Evolutionary conservation across 2,329 filamentous ascomycete species (phyloP).

Genomic region (Raffaelea ambrosiae): DNA sequence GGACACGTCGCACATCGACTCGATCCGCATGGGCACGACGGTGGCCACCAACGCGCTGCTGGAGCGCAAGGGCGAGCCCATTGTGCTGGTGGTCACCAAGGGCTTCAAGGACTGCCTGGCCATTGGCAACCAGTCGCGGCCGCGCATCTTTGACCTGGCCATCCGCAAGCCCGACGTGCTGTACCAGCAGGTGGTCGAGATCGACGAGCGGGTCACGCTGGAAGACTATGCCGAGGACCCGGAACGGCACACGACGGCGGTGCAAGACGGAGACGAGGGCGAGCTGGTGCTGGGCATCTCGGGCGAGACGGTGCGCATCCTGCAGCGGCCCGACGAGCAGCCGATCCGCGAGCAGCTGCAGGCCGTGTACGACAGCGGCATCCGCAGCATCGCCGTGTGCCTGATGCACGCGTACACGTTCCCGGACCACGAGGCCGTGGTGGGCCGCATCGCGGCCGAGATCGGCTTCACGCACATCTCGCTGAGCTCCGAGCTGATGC

Average conservation of each 20-base stretch:
- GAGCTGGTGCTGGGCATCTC: constrained; percentile 63
- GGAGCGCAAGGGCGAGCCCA: constrained; percentile 82
- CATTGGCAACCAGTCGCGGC: constrained; percentile 85
- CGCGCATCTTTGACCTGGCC: constrained; percentile 83
- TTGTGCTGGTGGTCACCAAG: constrained; percentile 77
- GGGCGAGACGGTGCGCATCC: constrained; percentile 64
- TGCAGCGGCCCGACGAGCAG: constrained; percentile 51
- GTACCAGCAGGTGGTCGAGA: constrained; percentile 78
- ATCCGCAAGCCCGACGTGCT: constrained; percentile 82
- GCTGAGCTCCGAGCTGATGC: constrained; percentile 73
- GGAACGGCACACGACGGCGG: constrained; percentile 50
- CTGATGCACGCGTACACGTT: constrained; percentile 92
- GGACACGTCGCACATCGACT: constrained; percentile 77
- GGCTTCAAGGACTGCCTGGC: constrained; percentile 82
- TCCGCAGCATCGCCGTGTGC: constrained; percentile 79
- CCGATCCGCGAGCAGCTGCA: constrained; percentile 53
- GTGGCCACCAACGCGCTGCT: constrained; percentile 88
- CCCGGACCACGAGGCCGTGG: constrained; percentile 71
- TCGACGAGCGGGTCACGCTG: constrained; percentile 82
- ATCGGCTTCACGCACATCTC: constrained; percentile 81
- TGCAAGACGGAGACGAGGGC: constrained; percentile 34
- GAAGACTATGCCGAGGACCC: constrained; percentile 92
- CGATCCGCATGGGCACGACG: constrained; percentile 92
- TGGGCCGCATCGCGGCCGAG: constrained; percentile 68
- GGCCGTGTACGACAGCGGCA: constrained; percentile 58